Base-by-base conservation (phyloP, 345 rosid genomes). In the Pseudoturritis turrita region DNA sequence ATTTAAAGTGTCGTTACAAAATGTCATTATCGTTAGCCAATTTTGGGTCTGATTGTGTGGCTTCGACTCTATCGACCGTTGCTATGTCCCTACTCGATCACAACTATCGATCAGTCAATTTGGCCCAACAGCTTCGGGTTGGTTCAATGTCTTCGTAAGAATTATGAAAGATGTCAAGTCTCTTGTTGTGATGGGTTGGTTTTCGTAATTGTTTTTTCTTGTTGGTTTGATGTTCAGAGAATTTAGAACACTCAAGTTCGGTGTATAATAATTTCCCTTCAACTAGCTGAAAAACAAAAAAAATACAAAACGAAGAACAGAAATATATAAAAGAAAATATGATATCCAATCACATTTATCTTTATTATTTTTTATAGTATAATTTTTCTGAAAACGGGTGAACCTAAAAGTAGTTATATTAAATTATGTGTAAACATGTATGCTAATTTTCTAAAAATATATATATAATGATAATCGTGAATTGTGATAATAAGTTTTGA, bases 81-180 rank as follows among this genome's bases (percentile, higher is more conserved):
- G 45, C 44, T 74, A 74, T 78, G 80, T 61, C 75, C 62, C 64
- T 77, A 62, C 75, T 68, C 54, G 19, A 76, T 43, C 70, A 46
- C 66, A 68, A 75, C 69, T 15, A 46, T 28, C 37, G 60, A 70
- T 28, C 65, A 39, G 71, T 56, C 75, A 63, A 47, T 76, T 63
- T 56, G 79, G 41, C 57, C 76, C 75, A 76, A 76, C 75, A 70
- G 31, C 71, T 36, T 55, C 28, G 70, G 71, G 56, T 56, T 56
- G 70, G 47, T 43, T 58, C 55, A 43, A 2, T 65, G 65, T 51
- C 70, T 62, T 63, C 62, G 28, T 70, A 70, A 40, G 13, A 58
- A 22, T 9, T 35, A 58, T 21, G 58, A 8, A 55, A 45, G 46
- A 56, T 70, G 75, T 76, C 79, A 46, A 70, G 31, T 33, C 49